phyloP scores from a whole-genome alignment of 2,329 filamentous ascomycete genomes.

The Colletotrichum cuscutae region DNA sequence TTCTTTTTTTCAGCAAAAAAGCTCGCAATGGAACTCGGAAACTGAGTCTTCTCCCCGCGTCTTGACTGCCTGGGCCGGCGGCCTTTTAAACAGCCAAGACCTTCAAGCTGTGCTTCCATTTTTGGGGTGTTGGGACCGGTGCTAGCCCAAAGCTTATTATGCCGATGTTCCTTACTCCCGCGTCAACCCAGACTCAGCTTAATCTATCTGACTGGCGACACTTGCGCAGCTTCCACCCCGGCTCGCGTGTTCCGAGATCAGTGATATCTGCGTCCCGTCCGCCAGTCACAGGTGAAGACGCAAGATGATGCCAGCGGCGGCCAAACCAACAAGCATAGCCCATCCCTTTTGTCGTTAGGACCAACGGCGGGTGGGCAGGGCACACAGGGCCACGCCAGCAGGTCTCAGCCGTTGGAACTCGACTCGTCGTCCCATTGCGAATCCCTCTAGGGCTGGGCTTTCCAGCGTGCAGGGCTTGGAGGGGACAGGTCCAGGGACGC shows the following conservation, averaged over 20 bases:
- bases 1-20: not conserved
- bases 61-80: not conserved
- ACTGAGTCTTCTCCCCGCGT: no score
- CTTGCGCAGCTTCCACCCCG: not conserved
- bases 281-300: not conserved
- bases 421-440: not conserved
- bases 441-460: no score
- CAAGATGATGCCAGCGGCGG: not conserved
- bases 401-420: not conserved
- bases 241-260: conserved; percentile 3
- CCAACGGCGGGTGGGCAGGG: no score
- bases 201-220: conserved; percentile 14
- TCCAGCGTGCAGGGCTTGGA: no score
- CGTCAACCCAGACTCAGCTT: not conserved
- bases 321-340: not conserved
- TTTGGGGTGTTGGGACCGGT: not conserved
- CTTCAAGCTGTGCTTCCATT: not conserved
- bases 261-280: not conserved
- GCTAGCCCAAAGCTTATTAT: conserved; percentile 21
- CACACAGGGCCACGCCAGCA: conserved; percentile 1
- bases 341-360: conserved; percentile 14
- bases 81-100: conserved; percentile 1
- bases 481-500: not conserved
- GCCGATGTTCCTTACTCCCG: not conserved
- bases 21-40: not conserved